These are phyloP conservation scores for Fonsecaea pedrosoi DNA, from an alignment of 2,329 filamentous ascomycete species.

Conservation along the genomic window DNA sequence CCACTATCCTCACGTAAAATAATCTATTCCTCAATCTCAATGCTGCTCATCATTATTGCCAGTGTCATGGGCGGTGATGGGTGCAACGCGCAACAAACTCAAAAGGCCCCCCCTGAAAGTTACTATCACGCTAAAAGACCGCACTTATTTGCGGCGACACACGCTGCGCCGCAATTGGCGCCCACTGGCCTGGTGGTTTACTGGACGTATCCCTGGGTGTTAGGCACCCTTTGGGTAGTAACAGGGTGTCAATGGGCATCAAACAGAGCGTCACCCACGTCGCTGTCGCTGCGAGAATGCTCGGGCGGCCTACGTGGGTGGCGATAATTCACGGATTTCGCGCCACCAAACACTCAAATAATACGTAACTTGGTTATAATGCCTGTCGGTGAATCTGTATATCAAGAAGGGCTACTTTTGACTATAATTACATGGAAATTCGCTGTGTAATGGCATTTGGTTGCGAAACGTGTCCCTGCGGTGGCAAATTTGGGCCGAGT, in stretches of 20 bases:
- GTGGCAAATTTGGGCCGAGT: neutral
- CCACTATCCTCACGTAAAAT: constrained; percentile 1
- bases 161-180: constrained; percentile 13
- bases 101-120: neutral
- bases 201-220: neutral
- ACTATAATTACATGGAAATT: neutral
- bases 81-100: constrained; percentile 1
- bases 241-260: neutral
- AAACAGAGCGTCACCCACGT: neutral
- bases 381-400: constrained; percentile 3
- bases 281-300: too few relatives aligned
- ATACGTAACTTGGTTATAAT: constrained; percentile 1
- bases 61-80: neutral
- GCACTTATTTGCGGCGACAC: too few relatives aligned
- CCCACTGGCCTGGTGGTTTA: constrained; percentile 2
- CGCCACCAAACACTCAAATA: constrained; percentile 1
- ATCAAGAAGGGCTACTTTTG: neutral
- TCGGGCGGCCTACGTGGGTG: too few relatives aligned
- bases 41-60: neutral
- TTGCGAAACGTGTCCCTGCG: neutral
- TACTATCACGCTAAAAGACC: constrained; percentile 2
- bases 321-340: neutral
- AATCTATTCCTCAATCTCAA: constrained; percentile 12
- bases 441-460: neutral
- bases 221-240: neutral